Conservation (phyloP, 176 grass and related monocot genomes). For the Musa troglodytarum region DNA sequence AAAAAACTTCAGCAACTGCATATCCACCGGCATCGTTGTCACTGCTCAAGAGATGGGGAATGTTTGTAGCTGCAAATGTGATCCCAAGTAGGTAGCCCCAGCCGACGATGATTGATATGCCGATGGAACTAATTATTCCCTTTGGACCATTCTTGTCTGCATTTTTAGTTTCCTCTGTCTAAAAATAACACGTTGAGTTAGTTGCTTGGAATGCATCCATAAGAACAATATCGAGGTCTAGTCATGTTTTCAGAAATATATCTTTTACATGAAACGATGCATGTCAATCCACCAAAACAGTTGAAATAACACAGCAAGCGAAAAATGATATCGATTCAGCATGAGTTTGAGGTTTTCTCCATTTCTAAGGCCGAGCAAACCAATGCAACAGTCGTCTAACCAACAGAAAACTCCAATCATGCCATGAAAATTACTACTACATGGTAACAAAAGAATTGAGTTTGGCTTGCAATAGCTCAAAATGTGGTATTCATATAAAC, state of each 20-base stretch:
- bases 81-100: conserved; percentile 82
- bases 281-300: too few relatives aligned
- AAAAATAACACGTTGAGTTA: conserved; percentile 1
- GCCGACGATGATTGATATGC: conserved; percentile 56
- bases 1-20: conserved; percentile 74
- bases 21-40: conserved; percentile 85
- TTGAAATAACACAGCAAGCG: too few relatives aligned
- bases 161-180: conserved; percentile 86
- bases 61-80: conserved; percentile 72
- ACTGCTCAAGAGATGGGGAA: conserved; percentile 51
- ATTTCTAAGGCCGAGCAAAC: too few relatives aligned
- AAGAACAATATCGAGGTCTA: too few relatives aligned
- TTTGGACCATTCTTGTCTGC: conserved; percentile 70
- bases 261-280: not conserved
- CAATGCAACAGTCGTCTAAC: too few relatives aligned
- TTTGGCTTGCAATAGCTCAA: too few relatives aligned
- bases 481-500: too few relatives aligned
- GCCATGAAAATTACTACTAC: too few relatives aligned
- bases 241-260: not conserved
- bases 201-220: not conserved
- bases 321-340: too few relatives aligned
- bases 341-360: too few relatives aligned
- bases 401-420: too few relatives aligned
- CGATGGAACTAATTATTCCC: conserved; percentile 78
- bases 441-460: too few relatives aligned